Evolutionary conservation across 495 filamentous ascomycete genomes (phyloP).

Genomic region (Aspergillus taichungensis): DNA sequence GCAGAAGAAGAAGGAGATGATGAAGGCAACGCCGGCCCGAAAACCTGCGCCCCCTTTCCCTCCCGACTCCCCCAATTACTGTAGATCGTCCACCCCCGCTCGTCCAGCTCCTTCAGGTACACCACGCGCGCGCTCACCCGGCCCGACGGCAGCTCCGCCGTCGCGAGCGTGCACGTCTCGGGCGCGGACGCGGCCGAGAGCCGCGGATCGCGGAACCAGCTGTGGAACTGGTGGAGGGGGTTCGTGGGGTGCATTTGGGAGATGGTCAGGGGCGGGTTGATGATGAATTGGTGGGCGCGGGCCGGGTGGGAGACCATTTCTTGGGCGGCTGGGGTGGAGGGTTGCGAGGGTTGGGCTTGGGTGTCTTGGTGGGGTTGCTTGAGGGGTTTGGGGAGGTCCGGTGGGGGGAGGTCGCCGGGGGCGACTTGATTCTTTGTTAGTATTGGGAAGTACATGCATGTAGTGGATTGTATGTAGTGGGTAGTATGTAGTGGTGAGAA

Average conservation of each 20-base stretch:
- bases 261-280: conserved; percentile 36
- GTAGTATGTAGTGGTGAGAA: background rate
- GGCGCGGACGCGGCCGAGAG: conserved; percentile 51
- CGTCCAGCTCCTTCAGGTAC: conserved; percentile 73
- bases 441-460: no score
- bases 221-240: conserved; percentile 76
- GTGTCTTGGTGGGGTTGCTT: conserved; percentile 5
- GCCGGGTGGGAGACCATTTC: conserved; percentile 34
- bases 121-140: conserved; percentile 77
- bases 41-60: conserved; percentile 38
- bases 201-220: conserved; percentile 72
- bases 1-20: no score
- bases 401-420: conserved; percentile 29
- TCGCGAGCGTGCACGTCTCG: conserved; percentile 71
- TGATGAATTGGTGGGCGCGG: conserved; percentile 39
- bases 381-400: conserved; percentile 10
- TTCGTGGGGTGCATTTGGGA: conserved; percentile 32
- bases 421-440: conserved; percentile 28
- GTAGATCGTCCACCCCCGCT: conserved; percentile 81
- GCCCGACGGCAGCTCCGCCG: conserved; percentile 76
- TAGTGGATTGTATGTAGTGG: background rate
- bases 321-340: conserved; percentile 30
- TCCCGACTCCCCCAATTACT: conserved; percentile 72
- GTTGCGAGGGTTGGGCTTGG: conserved; percentile 22
- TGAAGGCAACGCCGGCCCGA: no score